A percentile compares a stretch with the other conserved stretches of the same genome.
These are phyloP conservation scores for Candida palmyrensis DNA, from an alignment of 805 yeast species.

Conservation along the genomic window DNA sequence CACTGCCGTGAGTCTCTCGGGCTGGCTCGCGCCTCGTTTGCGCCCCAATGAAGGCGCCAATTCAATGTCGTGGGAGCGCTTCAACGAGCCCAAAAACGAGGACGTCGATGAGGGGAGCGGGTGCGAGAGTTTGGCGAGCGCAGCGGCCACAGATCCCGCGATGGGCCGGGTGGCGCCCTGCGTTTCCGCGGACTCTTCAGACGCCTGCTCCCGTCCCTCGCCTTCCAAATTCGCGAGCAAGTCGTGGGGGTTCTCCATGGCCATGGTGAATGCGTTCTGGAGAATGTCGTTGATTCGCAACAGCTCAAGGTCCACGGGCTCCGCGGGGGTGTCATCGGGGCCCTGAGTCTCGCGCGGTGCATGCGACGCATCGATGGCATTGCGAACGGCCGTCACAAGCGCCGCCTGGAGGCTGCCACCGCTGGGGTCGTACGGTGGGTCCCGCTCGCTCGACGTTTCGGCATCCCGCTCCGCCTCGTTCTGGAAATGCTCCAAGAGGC, in stretches of 20 bases:
- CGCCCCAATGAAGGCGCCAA: slow-evolving; percentile 3
- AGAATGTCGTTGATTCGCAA: slow-evolving; percentile 61
- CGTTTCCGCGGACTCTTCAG: slow-evolving; percentile 2
- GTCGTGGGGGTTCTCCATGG: slow-evolving; percentile 58
- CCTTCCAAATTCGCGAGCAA: slow-evolving; percentile 32
- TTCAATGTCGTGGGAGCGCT: slow-evolving; percentile 11
- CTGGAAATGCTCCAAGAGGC: slow-evolving; percentile 31
- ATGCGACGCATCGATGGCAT: slow-evolving; percentile 24
- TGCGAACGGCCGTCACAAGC: slow-evolving; percentile 50
- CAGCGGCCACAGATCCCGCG: slow-evolving; percentile 4
- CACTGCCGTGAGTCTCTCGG: slow-evolving; percentile 5
- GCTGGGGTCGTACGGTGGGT: neutral
- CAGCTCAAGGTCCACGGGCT: slow-evolving; percentile 49
- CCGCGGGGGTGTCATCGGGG: slow-evolving; percentile 2
- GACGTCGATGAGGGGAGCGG: slow-evolving; percentile 11
- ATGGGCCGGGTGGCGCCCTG: slow-evolving; percentile 1
- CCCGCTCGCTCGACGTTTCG: neutral
- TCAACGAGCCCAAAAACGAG: slow-evolving; percentile 11
- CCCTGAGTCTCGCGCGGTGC: neutral
- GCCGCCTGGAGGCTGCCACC: slow-evolving; percentile 40
- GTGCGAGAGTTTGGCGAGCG: slow-evolving; percentile 7
- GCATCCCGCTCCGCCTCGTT: slow-evolving; percentile 25
- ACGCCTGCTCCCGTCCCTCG: slow-evolving; percentile 2
- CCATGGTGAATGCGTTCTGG: slow-evolving; percentile 75
- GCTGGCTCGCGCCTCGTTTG: neutral